Evolutionary conservation across 805 yeast genomes (phyloP), one percentile per base, ranked within the genome.

Genomic region (Metschnikowia rubicola): DNA sequence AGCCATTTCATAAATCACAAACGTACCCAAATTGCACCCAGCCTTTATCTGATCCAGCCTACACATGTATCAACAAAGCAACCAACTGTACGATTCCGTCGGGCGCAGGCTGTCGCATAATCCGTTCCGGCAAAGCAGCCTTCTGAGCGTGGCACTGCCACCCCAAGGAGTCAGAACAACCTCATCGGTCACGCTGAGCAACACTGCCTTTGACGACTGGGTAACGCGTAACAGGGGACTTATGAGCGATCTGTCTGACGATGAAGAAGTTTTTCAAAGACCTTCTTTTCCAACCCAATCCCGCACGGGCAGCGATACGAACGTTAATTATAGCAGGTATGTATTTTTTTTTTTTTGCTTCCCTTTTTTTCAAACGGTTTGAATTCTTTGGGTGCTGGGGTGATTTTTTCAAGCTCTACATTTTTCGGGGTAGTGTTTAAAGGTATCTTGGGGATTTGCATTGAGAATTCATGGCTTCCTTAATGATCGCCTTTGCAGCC

Each of bases 101-200:
- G 71, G 67, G 39, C 63, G 78, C 55, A 62, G 81, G 52, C 65
- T 82, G 44, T 83, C 90, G 7, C 71, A 82, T 3, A 86, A 86
- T 56, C 92, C 92, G n/a, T 86, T 86, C 64, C 75, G 92, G 59
- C 44, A 46, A 38, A 34, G 37, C 47, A 40, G 44, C 28, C 37
- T 21, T 26, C 71, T 71, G 46, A 50, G 48, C 39, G 37, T 38
- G 38, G 36, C 35, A 32, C 31, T 26, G 42, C 10, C 44, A 11
- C 41, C 47, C 29, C 17, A 34, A 47, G 44, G 52, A n/a, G 28
- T 29, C 32, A 28, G 46, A 15, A 39, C 47, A 9, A 36, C 33
- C 3, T 39, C 43, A 9, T 44, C 59, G 37, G 48, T 35, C 36
- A 45, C 48, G 37, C 48, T 38, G 56, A 42, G 35, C 28, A 45